Conservation (phyloP, 192 early-diverging fungal genomes). For the Backusella luteola region DNA sequence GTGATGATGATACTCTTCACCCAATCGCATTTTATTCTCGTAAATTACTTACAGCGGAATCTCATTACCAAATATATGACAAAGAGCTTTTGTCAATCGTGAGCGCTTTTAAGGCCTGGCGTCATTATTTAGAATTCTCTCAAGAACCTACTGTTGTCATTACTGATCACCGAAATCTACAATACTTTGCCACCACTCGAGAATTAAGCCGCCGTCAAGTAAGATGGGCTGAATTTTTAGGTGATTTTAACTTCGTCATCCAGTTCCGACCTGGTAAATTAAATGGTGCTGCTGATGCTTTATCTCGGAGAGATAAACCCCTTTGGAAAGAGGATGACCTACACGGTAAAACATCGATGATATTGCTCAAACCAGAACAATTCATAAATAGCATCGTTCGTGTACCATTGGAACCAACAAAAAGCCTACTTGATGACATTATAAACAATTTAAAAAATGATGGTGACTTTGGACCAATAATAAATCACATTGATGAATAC, state of each 20-base stretch:
- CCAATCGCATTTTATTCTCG: slow-evolving; percentile 35
- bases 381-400: too few species aligned
- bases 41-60: slow-evolving; percentile 20
- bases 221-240: background rate
- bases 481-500: too few species aligned
- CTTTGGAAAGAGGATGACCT: background rate
- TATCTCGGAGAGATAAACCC: slow-evolving; percentile 2
- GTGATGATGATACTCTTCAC: slow-evolving; percentile 27
- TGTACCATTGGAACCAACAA: too few species aligned
- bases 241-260: background rate
- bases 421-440: too few species aligned
- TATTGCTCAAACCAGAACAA: too few species aligned
- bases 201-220: background rate
- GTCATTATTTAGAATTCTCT: slow-evolving; percentile 30
- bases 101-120: slow-evolving; percentile 23
- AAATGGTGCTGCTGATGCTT: slow-evolving; percentile 11
- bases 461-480: too few species aligned
- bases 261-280: background rate
- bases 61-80: slow-evolving; percentile 40
- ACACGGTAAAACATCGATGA: background rate
- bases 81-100: slow-evolving; percentile 43
- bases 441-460: too few species aligned
- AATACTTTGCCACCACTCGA: slow-evolving; percentile 32
- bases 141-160: slow-evolving; percentile 11
- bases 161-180: slow-evolving; percentile 9